Evolutionary conservation across 73 alveolate species (phyloP), one percentile per base, ranked within the genome.

Genomic region (Loxodes magnus): DNA sequence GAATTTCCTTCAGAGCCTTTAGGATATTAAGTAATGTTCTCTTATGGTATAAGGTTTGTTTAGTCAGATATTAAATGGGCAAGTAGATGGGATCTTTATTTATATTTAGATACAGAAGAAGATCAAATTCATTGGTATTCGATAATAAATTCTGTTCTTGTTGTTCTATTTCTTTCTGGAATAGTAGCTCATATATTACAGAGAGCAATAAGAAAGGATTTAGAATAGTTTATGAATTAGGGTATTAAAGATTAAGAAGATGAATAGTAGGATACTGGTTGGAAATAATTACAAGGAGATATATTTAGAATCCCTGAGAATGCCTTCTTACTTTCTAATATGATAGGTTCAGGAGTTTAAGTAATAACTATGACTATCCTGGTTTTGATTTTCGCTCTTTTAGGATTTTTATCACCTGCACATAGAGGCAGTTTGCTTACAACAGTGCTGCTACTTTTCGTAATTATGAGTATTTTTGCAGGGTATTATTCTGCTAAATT

Each of bases 261-360:
- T 10, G 71, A 57, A 21, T 42, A 7, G 27, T 9, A 41, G n/a
- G 59, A 46, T 10, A 43, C 63, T 36, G 71, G 71, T 26, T 57
- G 71, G 71, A 57, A 57, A 22, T 48, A 57, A 6, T n/a, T 57
- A 21, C 38, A 39, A 57, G 59, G 66, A 0, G 71, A 57, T 43
- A 43, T 57, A 5, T 57, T 57, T 39, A 38, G 71, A 43, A 62
- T 65, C 44, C 71, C 71, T 24, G 71, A 30, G 25, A 21, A 57
- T 6, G 38, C 30, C 23, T 43, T 24, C 12, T 27, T 57, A 5
- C 26, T 57, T 5, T 42, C 67, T 3, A 25, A 36, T 14, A 43
- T 57, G 46, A 43, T 57, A 14, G 71, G 71, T 14, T 27, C 43
- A 2, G 71, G 71, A 1, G 35, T 57, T 10, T 27, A 57, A 43